A percentile compares a stretch with the other conserved stretches of the same genome.
phyloP scores from a whole-genome alignment of 345 rosid genomes.

The Chamaenerion angustifolium region DNA sequence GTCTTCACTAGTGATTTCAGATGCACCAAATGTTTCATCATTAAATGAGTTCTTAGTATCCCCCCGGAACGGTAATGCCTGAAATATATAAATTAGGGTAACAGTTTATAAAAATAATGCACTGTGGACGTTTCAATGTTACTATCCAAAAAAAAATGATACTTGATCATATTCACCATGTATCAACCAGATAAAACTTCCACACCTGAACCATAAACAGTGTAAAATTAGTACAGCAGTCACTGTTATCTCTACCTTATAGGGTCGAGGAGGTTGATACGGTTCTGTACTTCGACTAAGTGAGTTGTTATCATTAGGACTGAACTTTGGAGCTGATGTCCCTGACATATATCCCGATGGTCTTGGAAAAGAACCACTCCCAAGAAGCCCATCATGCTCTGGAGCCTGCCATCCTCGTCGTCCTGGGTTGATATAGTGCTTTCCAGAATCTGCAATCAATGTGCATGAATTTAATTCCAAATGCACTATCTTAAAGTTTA shows the following conservation, averaged over 20 bases:
- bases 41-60: slow-evolving; percentile 57
- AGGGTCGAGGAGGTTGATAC: slow-evolving; percentile 91
- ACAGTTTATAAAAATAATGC: no score
- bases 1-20: slow-evolving; percentile 59
- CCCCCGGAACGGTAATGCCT: slow-evolving; percentile 71
- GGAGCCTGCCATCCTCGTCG: slow-evolving; percentile 70
- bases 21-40: slow-evolving; percentile 94
- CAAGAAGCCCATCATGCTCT: slow-evolving; percentile 96
- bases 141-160: no score
- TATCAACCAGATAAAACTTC: background rate
- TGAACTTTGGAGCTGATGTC: slow-evolving; percentile 44
- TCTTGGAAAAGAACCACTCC: slow-evolving; percentile 87
- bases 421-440: slow-evolving; percentile 51
- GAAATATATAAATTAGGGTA: slow-evolving; percentile 9
- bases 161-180: no score
- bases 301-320: slow-evolving; percentile 49
- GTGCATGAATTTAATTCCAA: slow-evolving; percentile 6
- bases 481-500: background rate
- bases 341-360: slow-evolving; percentile 58
- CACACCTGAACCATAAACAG: background rate
- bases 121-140: no score
- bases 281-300: slow-evolving; percentile 63
- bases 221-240: no score
- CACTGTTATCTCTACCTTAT: slow-evolving; percentile 36
- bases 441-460: slow-evolving; percentile 43